Base-by-base conservation (phyloP, 2,329 filamentous ascomycete species). In the Colletotrichum sp. region DNA sequence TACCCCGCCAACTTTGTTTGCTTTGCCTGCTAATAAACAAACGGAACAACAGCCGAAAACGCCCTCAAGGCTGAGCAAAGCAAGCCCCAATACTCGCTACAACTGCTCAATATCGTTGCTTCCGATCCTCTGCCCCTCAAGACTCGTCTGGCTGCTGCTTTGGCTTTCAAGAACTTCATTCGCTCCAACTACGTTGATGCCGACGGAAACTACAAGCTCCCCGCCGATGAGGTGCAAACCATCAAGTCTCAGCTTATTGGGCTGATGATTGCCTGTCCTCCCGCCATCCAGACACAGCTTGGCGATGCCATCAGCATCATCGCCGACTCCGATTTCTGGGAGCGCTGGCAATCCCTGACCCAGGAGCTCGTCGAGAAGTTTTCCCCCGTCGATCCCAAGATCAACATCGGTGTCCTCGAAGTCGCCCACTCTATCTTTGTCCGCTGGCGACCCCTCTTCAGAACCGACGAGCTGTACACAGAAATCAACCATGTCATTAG, bases 91-190 rank as follows among this genome's bases (percentile, higher is more conserved):
- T 99, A 98, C 87, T 97, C 96, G 18, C 89, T 98, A 66, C 89
- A 90, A 69, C 92, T 99, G 69, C 93, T 99, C 66, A 95, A 96
- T 79, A 97, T 98, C 81, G 95, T 98, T 79, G 95, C 94, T 76
- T 92, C 93, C 77, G 90, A 92, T 71, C 87, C 90, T 55, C 90
- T 93, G 76, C 92, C 95, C 54, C 85, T 89, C 77, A 96, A 94
- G 79, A 97, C 94, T 75, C 93, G 97, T 76, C 92, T 99, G 55
- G 92, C 96, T 8, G 95, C 94, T 79, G 95, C 97, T 33, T 89
- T 99, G 74, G 97, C 94, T 87, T 99, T 99, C 90, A 99, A 99
- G 86, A 99, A 99, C 87, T 98, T 98, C 84, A 95, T 99, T 81
- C 94, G 94, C 84, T 92, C 94, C 81, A 97, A 95, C 87, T 99